These are phyloP conservation scores for Cymodocea nodosa DNA, from an alignment of 116 monocot species.

Conservation along the genomic window DNA sequence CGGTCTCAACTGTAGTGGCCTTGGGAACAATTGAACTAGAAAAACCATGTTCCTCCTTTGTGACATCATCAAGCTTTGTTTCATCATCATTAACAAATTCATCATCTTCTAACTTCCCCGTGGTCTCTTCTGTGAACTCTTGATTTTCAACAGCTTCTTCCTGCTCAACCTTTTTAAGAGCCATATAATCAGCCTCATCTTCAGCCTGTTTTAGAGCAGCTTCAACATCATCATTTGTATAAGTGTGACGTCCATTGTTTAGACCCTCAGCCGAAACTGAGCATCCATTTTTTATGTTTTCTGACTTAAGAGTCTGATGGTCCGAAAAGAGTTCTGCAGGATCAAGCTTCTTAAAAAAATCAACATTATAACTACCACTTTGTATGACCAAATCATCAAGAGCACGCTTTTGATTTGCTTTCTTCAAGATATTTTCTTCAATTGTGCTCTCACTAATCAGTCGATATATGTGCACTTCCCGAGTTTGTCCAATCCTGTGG, in stretches of 20 bases:
- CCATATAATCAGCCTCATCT: slow-evolving; percentile 99
- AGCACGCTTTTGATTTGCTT: slow-evolving; percentile 94
- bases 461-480: slow-evolving; percentile 95
- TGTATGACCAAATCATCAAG: slow-evolving; percentile 99
- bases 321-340: slow-evolving; percentile 89
- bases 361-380: slow-evolving; percentile 93
- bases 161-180: slow-evolving; percentile 83
- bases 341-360: slow-evolving; percentile 97
- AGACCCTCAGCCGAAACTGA: slow-evolving; percentile 20
- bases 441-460: slow-evolving; percentile 93
- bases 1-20: slow-evolving; percentile 2
- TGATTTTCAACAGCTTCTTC: slow-evolving; percentile 98
- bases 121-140: slow-evolving; percentile 86
- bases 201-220: slow-evolving; percentile 93
- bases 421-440: slow-evolving; percentile 97
- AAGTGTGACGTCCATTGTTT: slow-evolving; percentile 3
- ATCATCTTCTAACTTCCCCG: slow-evolving; percentile 74
- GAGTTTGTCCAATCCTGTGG: slow-evolving; percentile 95
- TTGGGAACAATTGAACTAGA: slow-evolving; percentile 10
- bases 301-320: slow-evolving; percentile 27
- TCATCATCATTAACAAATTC: slow-evolving; percentile 82
- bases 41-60: slow-evolving; percentile 27
- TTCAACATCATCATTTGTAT: slow-evolving; percentile 95
- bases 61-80: slow-evolving; percentile 25
- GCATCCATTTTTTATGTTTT: slow-evolving; percentile 17